Base-by-base conservation (phyloP, 108 stramenopile species). In the Cyclotella atomus region DNA sequence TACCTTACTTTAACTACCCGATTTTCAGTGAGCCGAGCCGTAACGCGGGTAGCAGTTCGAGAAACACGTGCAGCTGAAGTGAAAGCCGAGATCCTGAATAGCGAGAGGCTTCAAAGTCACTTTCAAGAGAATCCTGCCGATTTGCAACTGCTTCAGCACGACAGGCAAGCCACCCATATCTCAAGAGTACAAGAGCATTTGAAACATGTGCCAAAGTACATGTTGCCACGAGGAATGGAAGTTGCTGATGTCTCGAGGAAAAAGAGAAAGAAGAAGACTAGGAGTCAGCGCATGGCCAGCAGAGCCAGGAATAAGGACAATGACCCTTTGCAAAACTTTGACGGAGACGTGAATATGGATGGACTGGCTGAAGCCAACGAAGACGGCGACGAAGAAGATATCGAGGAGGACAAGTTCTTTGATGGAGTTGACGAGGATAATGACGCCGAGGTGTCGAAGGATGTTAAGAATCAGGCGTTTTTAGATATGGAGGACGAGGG, bases 91-190 rank as follows among this genome's bases (percentile, higher is more conserved):
- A 92, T 99, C 59, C 78, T 99, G 32, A 97, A 98, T 84, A 96
- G 94, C 3, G 92, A 95, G 16, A 85, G 91, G 23, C 87, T 99
- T 3, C 87, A 94, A 77, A 81, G 73, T 45, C 97, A 98, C 87
- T 99, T 99, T 66, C 92, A 91, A 73, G 92, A 95, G 28, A 98
- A 98, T 71, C 97, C 99, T 8, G 79, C 87, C 23, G 97, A 97
- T 70, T 61, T 94, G 32, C 90, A 93, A 69, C 71, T 95, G 0
- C 74, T 97, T 30, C 88, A 88, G 29, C 95, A 96, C 55, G 96
- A 96, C 75, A 72, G 92, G 50, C 76, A 87, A 20, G 87, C 90
- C 1, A 92, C 90, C 23, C 86, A 95, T 52, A 73, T 87, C 16
- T 84, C 90, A 64, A 89, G 82, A 75, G 88, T 96, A 12, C 95